Conservation (phyloP, 1,139 yeast genomes). For the Protomyces lactucae-debilis region DNA sequence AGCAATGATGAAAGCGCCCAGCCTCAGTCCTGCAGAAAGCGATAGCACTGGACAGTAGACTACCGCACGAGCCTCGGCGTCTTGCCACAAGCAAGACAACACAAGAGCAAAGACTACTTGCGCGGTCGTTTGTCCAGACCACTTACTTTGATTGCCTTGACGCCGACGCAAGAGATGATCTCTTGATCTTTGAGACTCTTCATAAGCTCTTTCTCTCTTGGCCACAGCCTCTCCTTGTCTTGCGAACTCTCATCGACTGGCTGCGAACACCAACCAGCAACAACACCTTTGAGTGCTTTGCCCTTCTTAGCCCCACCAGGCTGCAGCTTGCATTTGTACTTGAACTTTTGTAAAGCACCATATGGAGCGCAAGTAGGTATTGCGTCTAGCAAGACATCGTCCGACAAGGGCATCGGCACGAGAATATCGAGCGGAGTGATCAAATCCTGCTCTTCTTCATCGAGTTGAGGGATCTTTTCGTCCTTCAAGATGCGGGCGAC, state of each 20-base stretch:
- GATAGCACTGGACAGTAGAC: no score
- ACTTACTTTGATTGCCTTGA: slow-evolving; percentile 40
- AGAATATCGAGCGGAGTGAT: slow-evolving; percentile 37
- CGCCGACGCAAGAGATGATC: slow-evolving; percentile 50
- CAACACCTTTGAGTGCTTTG: slow-evolving; percentile 54
- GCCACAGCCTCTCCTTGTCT: slow-evolving; percentile 66
- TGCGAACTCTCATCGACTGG: slow-evolving; percentile 49
- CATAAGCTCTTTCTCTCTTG: slow-evolving; percentile 57
- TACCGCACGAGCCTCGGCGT: no score
- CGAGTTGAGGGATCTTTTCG: slow-evolving; percentile 39
- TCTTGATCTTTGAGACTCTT: slow-evolving; percentile 56
- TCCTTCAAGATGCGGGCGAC: slow-evolving; percentile 31
- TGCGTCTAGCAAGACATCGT: slow-evolving; percentile 51
- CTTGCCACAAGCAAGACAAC: no score
- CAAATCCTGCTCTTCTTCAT: slow-evolving; percentile 37
- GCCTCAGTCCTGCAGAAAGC: no score
- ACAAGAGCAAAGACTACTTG: no score
- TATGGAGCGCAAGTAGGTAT: slow-evolving; percentile 94
- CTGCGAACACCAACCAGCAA: slow-evolving; percentile 56
- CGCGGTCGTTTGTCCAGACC: background rate
- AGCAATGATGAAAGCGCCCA: no score
- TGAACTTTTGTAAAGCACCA: slow-evolving; percentile 66
- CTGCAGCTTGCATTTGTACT: slow-evolving; percentile 77
- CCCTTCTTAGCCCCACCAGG: slow-evolving; percentile 90
- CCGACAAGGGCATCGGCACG: slow-evolving; percentile 40